phyloP scores from a whole-genome alignment of 441 rosid species.

The Erodium texanum region DNA sequence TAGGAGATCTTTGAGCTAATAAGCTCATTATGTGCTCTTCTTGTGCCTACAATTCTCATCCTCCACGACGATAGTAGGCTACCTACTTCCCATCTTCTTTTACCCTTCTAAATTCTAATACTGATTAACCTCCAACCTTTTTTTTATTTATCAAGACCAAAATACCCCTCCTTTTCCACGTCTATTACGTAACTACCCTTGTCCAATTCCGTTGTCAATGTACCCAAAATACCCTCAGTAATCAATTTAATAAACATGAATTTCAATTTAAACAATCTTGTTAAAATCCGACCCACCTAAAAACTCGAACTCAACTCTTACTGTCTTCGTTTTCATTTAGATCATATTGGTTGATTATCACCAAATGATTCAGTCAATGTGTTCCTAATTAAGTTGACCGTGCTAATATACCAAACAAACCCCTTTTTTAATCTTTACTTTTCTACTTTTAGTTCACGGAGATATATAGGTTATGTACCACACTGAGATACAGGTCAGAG shows the following conservation, averaged over 20 bases:
- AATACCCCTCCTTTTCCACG: too few species aligned
- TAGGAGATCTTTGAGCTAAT: too few species aligned
- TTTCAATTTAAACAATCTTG: background rate
- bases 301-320: background rate
- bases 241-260: background rate
- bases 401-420: background rate
- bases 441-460: background rate
- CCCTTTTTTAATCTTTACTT: background rate
- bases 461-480: background rate
- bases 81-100: too few species aligned
- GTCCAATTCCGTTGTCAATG: too few species aligned
- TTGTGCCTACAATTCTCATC: too few species aligned
- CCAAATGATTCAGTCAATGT: background rate
- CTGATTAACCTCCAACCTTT: background rate
- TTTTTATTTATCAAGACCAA: background rate
- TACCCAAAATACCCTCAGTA: background rate
- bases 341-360: background rate
- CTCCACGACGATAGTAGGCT: too few species aligned
- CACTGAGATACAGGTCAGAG: background rate
- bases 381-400: background rate
- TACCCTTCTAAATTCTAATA: too few species aligned
- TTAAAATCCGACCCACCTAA: too few species aligned
- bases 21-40: too few species aligned
- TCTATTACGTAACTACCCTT: too few species aligned
- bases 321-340: background rate